Percentiles rank a stretch among this genome's conserved stretches.
Conservation (phyloP, 2,329 filamentous ascomycete species). For the Lasiodiplodia hormozganensis region DNA sequence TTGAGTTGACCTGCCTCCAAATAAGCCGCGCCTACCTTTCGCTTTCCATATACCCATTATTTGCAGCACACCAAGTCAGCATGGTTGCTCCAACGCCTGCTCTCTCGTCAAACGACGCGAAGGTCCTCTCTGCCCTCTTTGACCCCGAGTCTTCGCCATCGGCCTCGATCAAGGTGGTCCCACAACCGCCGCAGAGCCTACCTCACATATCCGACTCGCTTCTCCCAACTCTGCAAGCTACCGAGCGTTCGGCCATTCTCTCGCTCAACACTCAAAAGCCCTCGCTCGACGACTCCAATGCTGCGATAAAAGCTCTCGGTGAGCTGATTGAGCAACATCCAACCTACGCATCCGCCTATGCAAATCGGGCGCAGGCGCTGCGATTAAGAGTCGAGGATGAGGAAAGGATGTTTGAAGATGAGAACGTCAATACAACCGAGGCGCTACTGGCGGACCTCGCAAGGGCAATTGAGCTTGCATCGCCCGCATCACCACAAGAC, state of each 20-base stretch:
- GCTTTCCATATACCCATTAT: background rate
- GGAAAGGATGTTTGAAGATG: conserved; percentile 1
- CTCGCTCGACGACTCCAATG: conserved; percentile 33
- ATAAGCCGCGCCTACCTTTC: conserved; percentile 16
- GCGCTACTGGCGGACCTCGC: conserved; percentile 62
- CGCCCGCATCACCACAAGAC: conserved; percentile 27
- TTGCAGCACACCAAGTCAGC: background rate
- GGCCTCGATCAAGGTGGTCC: conserved; percentile 55
- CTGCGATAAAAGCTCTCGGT: conserved; percentile 54
- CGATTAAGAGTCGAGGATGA: conserved; percentile 68
- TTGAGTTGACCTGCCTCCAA: background rate
- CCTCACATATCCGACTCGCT: conserved; percentile 47
- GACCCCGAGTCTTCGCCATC: conserved; percentile 58
- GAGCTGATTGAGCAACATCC: conserved; percentile 65
- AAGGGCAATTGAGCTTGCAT: conserved; percentile 31
- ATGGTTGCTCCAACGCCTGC: conserved; percentile 51
- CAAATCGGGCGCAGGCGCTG: conserved; percentile 75
- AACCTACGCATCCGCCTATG: conserved; percentile 73
- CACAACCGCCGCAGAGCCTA: conserved; percentile 45
- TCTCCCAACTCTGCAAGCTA: conserved; percentile 48
- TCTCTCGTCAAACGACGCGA: conserved; percentile 46
- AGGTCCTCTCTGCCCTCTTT: conserved; percentile 48
- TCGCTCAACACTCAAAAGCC: conserved; percentile 45
- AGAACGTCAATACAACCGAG: conserved; percentile 46
- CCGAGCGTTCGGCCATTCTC: conserved; percentile 51